These are phyloP conservation scores for Phyllosticta ampelicida DNA, from an alignment of 2,329 filamentous ascomycete genomes.

Conservation along the genomic window DNA sequence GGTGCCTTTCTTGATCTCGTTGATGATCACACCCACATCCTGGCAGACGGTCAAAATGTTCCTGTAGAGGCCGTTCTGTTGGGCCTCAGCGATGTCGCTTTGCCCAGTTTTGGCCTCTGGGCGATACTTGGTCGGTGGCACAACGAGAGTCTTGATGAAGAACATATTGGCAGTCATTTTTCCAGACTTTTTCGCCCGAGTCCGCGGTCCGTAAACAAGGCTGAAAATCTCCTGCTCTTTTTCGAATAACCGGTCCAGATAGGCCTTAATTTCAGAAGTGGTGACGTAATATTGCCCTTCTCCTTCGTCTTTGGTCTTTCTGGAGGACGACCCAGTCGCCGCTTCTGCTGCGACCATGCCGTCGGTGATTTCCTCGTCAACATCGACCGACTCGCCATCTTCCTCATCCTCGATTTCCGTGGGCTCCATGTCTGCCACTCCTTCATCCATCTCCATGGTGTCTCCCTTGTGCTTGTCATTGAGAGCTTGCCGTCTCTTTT, in stretches of 20 bases:
- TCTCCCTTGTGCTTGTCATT: conserved; percentile 36
- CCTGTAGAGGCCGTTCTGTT: conserved; percentile 83
- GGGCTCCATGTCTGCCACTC: conserved; percentile 51
- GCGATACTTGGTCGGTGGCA: conserved; percentile 85
- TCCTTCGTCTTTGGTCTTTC: conserved; percentile 32
- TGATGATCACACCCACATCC: conserved; percentile 61
- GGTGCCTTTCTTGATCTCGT: conserved; percentile 48
- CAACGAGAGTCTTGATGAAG: conserved; percentile 75
- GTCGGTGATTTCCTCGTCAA: conserved; percentile 26
- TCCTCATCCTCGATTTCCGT: conserved; percentile 17
- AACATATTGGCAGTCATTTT: conserved; percentile 78
- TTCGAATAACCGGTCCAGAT: conserved; percentile 69
- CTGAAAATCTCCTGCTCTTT: conserved; percentile 76
- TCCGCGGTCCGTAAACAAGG: conserved; percentile 73
- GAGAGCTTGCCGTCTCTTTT: conserved; percentile 15
- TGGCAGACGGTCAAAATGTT: conserved; percentile 68
- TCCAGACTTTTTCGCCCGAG: conserved; percentile 42
- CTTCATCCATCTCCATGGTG: conserved; percentile 52
- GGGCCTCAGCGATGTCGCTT: conserved; percentile 72
- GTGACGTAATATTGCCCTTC: conserved; percentile 63
- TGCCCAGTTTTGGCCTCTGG: conserved; percentile 76
- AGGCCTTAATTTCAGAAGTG: conserved; percentile 70
- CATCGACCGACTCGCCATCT: conserved; percentile 26
- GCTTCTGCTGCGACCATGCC: conserved; percentile 18
- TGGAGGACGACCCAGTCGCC: conserved; percentile 25